Conservation (phyloP, 371 early-diverging fungal genomes). For the Mucor mucedo region DNA sequence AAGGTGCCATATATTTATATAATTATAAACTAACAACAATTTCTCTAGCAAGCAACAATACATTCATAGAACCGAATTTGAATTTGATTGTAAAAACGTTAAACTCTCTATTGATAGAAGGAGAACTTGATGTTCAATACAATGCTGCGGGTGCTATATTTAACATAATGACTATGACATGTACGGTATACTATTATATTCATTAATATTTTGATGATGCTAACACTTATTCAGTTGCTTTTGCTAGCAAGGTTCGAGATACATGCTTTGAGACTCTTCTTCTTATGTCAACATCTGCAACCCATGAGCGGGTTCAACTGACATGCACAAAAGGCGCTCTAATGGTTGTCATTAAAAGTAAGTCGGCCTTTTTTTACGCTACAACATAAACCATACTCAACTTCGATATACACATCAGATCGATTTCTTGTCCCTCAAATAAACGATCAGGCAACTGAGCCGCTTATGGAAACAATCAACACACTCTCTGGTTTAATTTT, state of each 20-base stretch:
- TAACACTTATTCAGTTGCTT: constrained; percentile 30
- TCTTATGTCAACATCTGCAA: constrained; percentile 28
- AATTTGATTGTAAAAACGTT: constrained; percentile 34
- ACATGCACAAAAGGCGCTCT: constrained; percentile 45
- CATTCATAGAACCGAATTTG: constrained; percentile 28
- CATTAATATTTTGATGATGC: not conserved
- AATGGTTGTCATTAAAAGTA: constrained; percentile 48
- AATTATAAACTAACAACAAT: not conserved
- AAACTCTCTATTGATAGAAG: constrained; percentile 35
- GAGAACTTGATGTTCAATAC: constrained; percentile 50
- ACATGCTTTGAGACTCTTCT: constrained; percentile 43
- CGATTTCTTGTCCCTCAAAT: constrained; percentile 36
- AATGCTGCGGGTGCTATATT: constrained; percentile 54
- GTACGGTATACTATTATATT: constrained; percentile 20
- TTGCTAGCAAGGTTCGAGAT: constrained; percentile 38
- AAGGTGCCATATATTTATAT: not conserved
- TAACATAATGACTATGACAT: constrained; percentile 50
- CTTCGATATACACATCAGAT: constrained; percentile 16
- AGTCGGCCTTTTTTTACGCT: not conserved
- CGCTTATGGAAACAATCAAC: constrained; percentile 40
- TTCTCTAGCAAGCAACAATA: constrained; percentile 24
- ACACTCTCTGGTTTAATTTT: constrained; percentile 25
- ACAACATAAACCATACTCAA: not conserved
- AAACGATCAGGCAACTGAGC: constrained; percentile 42
- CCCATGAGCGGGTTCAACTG: constrained; percentile 47